Evolutionary conservation across 441 rosid genomes (phyloP).

Genomic region (Raphanus hybrid): DNA sequence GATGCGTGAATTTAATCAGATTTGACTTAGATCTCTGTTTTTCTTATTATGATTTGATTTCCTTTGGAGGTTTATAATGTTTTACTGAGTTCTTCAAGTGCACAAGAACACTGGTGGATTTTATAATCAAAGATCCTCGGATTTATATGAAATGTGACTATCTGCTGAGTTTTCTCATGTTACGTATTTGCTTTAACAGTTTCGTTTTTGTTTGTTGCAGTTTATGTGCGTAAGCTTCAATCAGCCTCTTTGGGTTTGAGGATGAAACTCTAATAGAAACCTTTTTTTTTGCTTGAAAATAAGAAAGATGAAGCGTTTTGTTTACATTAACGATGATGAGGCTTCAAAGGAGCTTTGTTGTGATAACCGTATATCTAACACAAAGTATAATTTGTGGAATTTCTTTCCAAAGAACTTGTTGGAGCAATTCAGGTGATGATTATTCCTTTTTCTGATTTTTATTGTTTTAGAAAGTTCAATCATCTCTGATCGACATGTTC

Average conservation of each 20-base stretch:
- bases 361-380: constrained; percentile 88
- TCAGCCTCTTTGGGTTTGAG: constrained; percentile 30
- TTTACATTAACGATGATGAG: constrained; percentile 84
- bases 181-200: no score
- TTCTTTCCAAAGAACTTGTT: constrained; percentile 91
- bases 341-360: constrained; percentile 70
- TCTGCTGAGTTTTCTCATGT: constrained; percentile 4
- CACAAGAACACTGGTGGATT: background rate
- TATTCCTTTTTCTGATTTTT: background rate
- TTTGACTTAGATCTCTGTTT: constrained; percentile 18
- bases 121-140: background rate
- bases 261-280: constrained; percentile 37
- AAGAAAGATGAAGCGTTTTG: constrained; percentile 82
- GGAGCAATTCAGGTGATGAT: constrained; percentile 93
- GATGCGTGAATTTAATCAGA: background rate
- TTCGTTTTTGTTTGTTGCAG: constrained; percentile 30
- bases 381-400: constrained; percentile 86
- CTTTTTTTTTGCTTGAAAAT: constrained; percentile 25
- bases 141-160: constrained; percentile 21
- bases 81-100: constrained; percentile 6
- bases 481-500: constrained; percentile 17
- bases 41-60: background rate
- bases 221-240: constrained; percentile 11
- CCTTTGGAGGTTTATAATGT: constrained; percentile 29
- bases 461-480: no score